phyloP scores from a whole-genome alignment of 2,329 filamentous ascomycete species.

The Celoporthe dispersa region DNA sequence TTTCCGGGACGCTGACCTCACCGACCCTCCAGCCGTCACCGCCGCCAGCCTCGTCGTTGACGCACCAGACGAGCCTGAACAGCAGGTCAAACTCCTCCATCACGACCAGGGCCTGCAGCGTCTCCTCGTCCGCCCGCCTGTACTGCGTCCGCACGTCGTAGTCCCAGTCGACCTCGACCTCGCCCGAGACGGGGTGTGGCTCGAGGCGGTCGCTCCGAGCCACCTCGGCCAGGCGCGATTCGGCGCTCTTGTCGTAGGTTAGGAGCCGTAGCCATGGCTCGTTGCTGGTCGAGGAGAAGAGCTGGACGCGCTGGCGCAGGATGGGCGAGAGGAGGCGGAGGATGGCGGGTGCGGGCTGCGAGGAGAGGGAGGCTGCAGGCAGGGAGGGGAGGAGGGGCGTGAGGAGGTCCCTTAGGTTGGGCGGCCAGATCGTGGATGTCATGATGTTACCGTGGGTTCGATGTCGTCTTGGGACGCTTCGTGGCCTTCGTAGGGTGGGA shows the following conservation, averaged over 20 bases:
- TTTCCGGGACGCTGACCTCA: slow-evolving; percentile 67
- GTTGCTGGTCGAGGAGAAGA: slow-evolving; percentile 63
- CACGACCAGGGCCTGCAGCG: slow-evolving; percentile 69
- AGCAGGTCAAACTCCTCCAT: slow-evolving; percentile 63
- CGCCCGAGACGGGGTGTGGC: slow-evolving; percentile 80
- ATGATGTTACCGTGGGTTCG: slow-evolving; percentile 31
- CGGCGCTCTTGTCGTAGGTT: slow-evolving; percentile 66
- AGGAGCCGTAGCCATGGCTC: slow-evolving; percentile 76
- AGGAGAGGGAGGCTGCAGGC: slow-evolving; percentile 61
- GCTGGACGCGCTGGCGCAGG: slow-evolving; percentile 66
- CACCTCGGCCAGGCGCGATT: slow-evolving; percentile 62
- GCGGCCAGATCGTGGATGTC: slow-evolving; percentile 43
- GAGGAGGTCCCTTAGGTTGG: slow-evolving; percentile 54
- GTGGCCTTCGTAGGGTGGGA: background rate
- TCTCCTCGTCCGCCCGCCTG: slow-evolving; percentile 74
- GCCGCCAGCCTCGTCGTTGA: slow-evolving; percentile 63
- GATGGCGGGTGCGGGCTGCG: slow-evolving; percentile 59
- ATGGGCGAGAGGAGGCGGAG: slow-evolving; percentile 68
- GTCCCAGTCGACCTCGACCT: slow-evolving; percentile 75
- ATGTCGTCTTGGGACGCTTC: background rate
- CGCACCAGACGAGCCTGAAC: slow-evolving; percentile 72
- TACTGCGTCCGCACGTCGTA: slow-evolving; percentile 67
- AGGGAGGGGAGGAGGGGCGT: slow-evolving; percentile 63
- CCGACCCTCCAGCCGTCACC: slow-evolving; percentile 73
- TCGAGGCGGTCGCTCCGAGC: slow-evolving; percentile 68